phyloP scores from a whole-genome alignment of 208 protist species.

The Acanthamoeba culbertsoni region DNA sequence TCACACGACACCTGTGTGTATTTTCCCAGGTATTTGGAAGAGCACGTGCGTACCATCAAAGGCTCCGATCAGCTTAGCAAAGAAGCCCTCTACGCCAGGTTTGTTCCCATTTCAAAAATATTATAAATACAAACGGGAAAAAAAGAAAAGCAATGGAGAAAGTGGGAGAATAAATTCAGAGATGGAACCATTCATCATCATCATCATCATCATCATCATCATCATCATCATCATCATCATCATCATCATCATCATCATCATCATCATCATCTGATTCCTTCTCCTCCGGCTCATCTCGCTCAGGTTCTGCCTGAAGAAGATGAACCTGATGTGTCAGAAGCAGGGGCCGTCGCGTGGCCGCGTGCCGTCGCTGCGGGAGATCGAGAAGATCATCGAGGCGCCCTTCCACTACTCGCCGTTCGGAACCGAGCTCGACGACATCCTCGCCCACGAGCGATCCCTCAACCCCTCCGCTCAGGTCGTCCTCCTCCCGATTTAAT shows the following conservation, averaged over 20 bases:
- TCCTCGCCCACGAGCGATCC: conserved; percentile 5
- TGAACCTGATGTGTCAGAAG: conserved; percentile 41
- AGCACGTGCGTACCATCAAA: background rate
- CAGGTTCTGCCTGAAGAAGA: conserved; percentile 2
- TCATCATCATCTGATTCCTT: too few relatives aligned
- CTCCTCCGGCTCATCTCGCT: too few relatives aligned
- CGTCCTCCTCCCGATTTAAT: too few relatives aligned
- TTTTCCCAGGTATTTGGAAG: background rate
- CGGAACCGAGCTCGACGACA: background rate
- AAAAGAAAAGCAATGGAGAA: background rate
- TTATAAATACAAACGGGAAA: too few relatives aligned
- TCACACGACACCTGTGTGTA: too few relatives aligned
- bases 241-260: too few relatives aligned
- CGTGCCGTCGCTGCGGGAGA: conserved; percentile 11
- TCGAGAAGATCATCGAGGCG: conserved; percentile 14
- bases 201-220: too few relatives aligned
- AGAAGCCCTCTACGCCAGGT: background rate
- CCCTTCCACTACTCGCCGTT: conserved; percentile 49
- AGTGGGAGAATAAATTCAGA: too few relatives aligned
- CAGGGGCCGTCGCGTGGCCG: conserved; percentile 36
- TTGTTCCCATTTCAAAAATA: background rate
- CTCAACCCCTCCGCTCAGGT: background rate
- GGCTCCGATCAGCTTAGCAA: background rate
- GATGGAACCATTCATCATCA: too few relatives aligned
- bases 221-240: too few relatives aligned